These are phyloP conservation scores for Zoysia pacifica DNA, from an alignment of 176 grass and related monocot genomes.

Conservation along the genomic window DNA sequence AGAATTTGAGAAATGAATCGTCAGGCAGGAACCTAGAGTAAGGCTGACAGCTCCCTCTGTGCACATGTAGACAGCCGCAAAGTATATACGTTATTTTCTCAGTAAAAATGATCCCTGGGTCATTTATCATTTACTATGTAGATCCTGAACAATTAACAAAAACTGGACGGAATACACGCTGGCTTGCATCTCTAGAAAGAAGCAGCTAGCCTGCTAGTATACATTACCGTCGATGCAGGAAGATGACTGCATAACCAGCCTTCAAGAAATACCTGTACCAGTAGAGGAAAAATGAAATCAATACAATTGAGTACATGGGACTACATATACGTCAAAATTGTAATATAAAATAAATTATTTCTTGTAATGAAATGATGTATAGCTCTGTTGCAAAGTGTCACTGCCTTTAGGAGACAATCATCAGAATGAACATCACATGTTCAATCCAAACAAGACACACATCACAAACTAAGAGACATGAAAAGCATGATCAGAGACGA, in stretches of 20 bases:
- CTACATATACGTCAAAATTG: neutral
- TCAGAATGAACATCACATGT: neutral
- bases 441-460: neutral
- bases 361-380: neutral
- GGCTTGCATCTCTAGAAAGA: neutral
- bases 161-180: slow-evolving; percentile 6
- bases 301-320: neutral
- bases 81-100: slow-evolving; percentile 21
- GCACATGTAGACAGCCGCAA: slow-evolving; percentile 6
- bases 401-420: neutral
- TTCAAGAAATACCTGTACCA: slow-evolving; percentile 78
- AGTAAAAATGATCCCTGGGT: slow-evolving; percentile 1
- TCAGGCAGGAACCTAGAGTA: slow-evolving; percentile 82
- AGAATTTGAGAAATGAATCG: slow-evolving; percentile 82
- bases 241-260: slow-evolving; percentile 87
- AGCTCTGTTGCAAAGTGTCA: neutral
- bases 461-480: neutral
- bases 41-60: slow-evolving; percentile 85
- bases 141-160: neutral
- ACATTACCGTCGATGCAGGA: slow-evolving; percentile 64
- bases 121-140: neutral
- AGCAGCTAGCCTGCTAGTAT: neutral
- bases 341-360: neutral
- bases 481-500: neutral
- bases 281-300: neutral